Base-by-base conservation (phyloP, 148 eudicot genomes). In the Spergularia bocconei region DNA sequence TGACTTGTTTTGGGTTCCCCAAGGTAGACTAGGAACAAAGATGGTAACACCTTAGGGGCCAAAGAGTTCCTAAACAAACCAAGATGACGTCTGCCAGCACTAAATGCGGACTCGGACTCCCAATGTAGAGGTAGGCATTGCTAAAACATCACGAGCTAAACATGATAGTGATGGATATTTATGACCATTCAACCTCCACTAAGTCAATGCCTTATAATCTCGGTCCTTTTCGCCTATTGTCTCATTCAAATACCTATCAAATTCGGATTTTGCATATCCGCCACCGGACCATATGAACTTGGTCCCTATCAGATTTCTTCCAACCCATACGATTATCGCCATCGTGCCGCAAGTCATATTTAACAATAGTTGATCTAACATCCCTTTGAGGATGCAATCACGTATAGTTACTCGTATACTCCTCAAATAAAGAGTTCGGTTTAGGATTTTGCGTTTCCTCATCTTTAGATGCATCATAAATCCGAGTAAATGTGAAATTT, bases 51-150 rank as follows among this genome's bases (percentile, higher is more conserved):
- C n/a, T 56, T 56, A 7, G 64, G 75, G 19, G 53, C 38, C 25
- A 71, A 41, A 57, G 75, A 71, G 25, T 53, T 71, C 66, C 63
- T 72, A 73, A 79, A 65, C 62, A 71, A 64, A 72, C 69, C 52
- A 70, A 83, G 77, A 67, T 68, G 68, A 65, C 80, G 41, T 70
- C 76, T 70, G 61, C 64, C 41, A 14, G 25, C 63, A 67, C 72
- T 55, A 67, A 33, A 65, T 63, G 50, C 59, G 1, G 33, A n/a
- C n/a, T n/a, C n/a, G n/a, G n/a, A 75, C 52, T 75, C 21, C 54
- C 19, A 66, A 72, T 4, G 56, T 55, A 7, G 65, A 75, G 10
- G 67, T 55, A 15, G 65, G 72, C 38, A 75, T 21, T 13, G 23
- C 55, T 48, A 63, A 55, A 0, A 75, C 72, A 67, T 67, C 72